phyloP scores from a whole-genome alignment of 257 asterid species.

The Primulina huaijiensis region DNA sequence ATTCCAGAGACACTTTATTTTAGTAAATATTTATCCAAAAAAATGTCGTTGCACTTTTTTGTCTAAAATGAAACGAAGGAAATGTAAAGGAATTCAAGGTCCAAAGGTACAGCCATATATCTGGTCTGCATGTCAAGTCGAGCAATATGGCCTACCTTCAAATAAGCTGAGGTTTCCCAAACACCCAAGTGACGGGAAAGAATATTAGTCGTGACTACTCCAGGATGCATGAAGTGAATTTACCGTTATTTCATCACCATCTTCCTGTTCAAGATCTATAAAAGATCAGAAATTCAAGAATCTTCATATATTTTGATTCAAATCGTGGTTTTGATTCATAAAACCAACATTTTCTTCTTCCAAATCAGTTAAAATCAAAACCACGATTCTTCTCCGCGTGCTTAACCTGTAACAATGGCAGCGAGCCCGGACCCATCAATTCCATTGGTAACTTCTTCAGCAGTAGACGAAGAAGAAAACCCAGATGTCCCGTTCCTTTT shows the following conservation, averaged over 20 bases:
- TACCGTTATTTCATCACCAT: conserved; percentile 65
- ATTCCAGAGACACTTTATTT: neutral
- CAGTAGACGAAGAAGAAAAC: conserved; percentile 61
- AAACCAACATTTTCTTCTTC: neutral
- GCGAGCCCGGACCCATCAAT: conserved; percentile 77
- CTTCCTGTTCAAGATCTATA: conserved; percentile 53
- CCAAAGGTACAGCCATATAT: neutral
- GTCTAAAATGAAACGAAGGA: neutral
- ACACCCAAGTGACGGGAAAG: conserved; percentile 60
- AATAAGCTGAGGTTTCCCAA: conserved; percentile 36
- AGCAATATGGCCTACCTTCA: conserved; percentile 26
- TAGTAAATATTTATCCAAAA: neutral
- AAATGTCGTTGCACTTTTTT: neutral
- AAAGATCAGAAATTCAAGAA: neutral
- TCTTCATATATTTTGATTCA: neutral
- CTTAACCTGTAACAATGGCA: conserved; percentile 79
- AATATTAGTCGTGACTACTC: conserved; percentile 63
- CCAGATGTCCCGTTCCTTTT: conserved; percentile 54
- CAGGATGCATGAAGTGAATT: conserved; percentile 93
- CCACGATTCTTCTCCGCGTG: neutral
- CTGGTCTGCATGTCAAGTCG: neutral
- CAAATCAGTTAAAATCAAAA: neutral
- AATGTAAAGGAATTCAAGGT: neutral
- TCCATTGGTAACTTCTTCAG: conserved; percentile 71
- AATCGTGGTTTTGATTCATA: too few species aligned